Conservation (phyloP, 73 alveolate species). For the Tetrahymena thermophila region DNA sequence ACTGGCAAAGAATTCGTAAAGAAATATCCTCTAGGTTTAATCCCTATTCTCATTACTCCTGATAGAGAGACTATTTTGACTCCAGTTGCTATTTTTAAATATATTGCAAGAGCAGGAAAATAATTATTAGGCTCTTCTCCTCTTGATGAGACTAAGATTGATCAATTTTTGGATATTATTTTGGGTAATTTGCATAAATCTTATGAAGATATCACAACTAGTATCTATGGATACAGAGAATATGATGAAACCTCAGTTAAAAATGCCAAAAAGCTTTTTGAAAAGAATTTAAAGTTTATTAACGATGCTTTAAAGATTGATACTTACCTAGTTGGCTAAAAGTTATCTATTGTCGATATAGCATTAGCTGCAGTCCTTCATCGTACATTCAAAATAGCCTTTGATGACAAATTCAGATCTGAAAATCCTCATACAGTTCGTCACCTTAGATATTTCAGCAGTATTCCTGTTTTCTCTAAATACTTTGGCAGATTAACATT, state of each 20-base stretch:
- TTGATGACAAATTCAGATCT: background rate
- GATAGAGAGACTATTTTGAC: background rate
- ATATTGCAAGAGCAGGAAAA: background rate
- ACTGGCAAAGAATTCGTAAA: background rate
- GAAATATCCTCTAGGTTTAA: background rate
- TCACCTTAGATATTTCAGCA: background rate
- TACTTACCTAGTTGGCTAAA: background rate
- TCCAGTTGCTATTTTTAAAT: background rate
- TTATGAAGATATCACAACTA: background rate
- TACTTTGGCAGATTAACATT: background rate
- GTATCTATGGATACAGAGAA: background rate
- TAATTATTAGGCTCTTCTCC: background rate
- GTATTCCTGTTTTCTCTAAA: background rate
- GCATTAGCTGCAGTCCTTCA: background rate
- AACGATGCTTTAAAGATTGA: background rate
- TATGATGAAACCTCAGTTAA: background rate
- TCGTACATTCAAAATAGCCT: background rate
- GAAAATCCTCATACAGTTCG: background rate
- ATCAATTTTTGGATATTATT: background rate
- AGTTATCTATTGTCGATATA: background rate
- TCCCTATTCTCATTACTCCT: background rate
- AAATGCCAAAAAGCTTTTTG: background rate
- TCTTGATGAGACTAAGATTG: background rate
- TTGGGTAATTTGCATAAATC: background rate
- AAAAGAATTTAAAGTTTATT: background rate